Evolutionary conservation across 305 asterid genomes (phyloP).

Genomic region (Coffea humblotiana): DNA sequence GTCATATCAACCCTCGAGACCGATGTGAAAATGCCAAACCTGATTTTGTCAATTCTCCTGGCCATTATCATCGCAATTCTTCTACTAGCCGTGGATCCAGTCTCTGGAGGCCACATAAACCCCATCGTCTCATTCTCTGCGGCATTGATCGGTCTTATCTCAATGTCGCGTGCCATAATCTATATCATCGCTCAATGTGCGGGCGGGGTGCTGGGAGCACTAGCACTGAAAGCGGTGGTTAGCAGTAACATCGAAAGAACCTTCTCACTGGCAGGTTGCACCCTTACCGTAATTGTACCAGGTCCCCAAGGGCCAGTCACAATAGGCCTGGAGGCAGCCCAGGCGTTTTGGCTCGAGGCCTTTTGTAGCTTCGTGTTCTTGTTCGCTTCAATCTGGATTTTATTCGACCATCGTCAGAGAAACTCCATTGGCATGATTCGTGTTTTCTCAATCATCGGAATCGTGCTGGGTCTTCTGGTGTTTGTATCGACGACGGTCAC

Average conservation of each 20-base stretch:
- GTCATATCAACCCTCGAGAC: slow-evolving; percentile 3
- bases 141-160: slow-evolving; percentile 62
- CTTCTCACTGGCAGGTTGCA: slow-evolving; percentile 72
- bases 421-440: slow-evolving; percentile 43
- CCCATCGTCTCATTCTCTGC: slow-evolving; percentile 79
- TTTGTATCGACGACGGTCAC: slow-evolving; percentile 61
- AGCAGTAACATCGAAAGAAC: slow-evolving; percentile 25
- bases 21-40: slow-evolving; percentile 53
- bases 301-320: slow-evolving; percentile 50
- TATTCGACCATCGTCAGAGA: slow-evolving; percentile 68
- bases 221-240: slow-evolving; percentile 62
- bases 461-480: slow-evolving; percentile 60
- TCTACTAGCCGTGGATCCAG: slow-evolving; percentile 11
- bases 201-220: slow-evolving; percentile 60
- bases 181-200: slow-evolving; percentile 58
- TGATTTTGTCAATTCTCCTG: slow-evolving; percentile 47
- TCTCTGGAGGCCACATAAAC: slow-evolving; percentile 64
- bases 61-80: slow-evolving; percentile 40
- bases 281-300: slow-evolving; percentile 44
- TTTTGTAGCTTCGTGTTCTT: slow-evolving; percentile 62
- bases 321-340: slow-evolving; percentile 43
- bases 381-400: slow-evolving; percentile 76
- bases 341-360: slow-evolving; percentile 65
- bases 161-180: slow-evolving; percentile 53
- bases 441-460: slow-evolving; percentile 49